These are phyloP conservation scores for Coelastrella sp. DNA, from an alignment of 139 green algal genomes.

Conservation along the genomic window DNA sequence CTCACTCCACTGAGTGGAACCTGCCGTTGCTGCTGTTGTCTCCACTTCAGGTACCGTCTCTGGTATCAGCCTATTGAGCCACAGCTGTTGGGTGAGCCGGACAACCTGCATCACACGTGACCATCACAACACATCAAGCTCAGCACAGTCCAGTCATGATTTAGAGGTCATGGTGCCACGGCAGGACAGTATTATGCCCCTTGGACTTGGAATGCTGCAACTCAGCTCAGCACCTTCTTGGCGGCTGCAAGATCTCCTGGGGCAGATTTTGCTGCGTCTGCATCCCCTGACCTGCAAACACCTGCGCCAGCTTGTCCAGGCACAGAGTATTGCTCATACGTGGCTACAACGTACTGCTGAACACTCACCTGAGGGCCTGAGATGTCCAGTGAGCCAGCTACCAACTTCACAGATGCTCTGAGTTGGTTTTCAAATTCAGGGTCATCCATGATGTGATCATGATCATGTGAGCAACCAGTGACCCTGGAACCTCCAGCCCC, in stretches of 20 bases:
- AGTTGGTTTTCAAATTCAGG: not conserved
- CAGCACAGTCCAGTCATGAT: not conserved
- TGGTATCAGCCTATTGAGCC: constrained; percentile 1
- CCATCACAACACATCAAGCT: not conserved
- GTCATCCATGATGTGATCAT: not conserved
- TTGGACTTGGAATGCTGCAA: not conserved
- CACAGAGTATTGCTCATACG: too few relatives aligned
- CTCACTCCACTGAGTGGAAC: not conserved
- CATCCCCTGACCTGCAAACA: not conserved
- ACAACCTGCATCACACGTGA: constrained; percentile 4
- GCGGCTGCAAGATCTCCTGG: not conserved
- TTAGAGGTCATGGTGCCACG: not conserved
- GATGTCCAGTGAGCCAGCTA: constrained; percentile 13
- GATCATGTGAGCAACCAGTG: not conserved
- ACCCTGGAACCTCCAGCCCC: not conserved
- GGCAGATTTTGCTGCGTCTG: not conserved
- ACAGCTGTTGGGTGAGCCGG: constrained; percentile 16
- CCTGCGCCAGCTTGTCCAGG: too few relatives aligned
- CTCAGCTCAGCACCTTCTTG: not conserved
- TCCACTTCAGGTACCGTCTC: not conserved
- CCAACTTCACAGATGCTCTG: not conserved
- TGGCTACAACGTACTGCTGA: not conserved
- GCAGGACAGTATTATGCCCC: not conserved
- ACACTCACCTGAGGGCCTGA: not conserved
- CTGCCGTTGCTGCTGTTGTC: constrained; percentile 11